A percentile compares a stretch with the other conserved stretches of the same genome.
These are phyloP conservation scores for Mrakia blollopis DNA, from an alignment of 768 basidiomycete species.

Conservation along the genomic window DNA sequence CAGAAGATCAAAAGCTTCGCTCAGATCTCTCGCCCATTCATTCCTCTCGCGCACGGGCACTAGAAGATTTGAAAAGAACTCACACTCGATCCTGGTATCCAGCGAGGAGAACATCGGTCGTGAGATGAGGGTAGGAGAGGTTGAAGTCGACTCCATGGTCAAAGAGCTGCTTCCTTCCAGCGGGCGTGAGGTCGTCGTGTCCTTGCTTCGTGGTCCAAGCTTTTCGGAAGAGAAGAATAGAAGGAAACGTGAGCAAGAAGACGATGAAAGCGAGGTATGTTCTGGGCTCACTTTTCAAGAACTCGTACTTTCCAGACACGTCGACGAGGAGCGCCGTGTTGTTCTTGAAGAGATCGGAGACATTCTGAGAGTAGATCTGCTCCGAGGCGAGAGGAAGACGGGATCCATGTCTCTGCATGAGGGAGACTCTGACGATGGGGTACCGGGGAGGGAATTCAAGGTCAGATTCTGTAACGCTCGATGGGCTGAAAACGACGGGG, in stretches of 20 bases:
- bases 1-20: constrained; percentile 34
- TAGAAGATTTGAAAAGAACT: constrained; percentile 25
- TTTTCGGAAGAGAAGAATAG: neutral
- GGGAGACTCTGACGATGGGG: constrained; percentile 9
- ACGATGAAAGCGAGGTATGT: neutral
- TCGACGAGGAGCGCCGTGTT: constrained; percentile 38
- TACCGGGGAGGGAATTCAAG: neutral
- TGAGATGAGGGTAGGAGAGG: constrained; percentile 42
- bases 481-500: neutral
- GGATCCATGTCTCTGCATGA: constrained; percentile 49
- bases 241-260: neutral
- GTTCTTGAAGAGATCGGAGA: constrained; percentile 43
- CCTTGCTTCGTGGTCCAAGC: constrained; percentile 41
- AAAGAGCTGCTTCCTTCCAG: constrained; percentile 48
- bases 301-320: constrained; percentile 45
- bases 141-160: constrained; percentile 47
- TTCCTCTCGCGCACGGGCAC: neutral
- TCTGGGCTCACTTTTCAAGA: constrained; percentile 45
- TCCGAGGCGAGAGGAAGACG: constrained; percentile 46
- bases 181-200: constrained; percentile 45
- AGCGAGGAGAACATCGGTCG: constrained; percentile 39
- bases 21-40: too few species aligned
- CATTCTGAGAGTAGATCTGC: constrained; percentile 43
- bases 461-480: neutral
- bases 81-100: constrained; percentile 44